phyloP scores from a whole-genome alignment of 2,329 filamentous ascomycete genomes.

The Trichoderma breve region DNA sequence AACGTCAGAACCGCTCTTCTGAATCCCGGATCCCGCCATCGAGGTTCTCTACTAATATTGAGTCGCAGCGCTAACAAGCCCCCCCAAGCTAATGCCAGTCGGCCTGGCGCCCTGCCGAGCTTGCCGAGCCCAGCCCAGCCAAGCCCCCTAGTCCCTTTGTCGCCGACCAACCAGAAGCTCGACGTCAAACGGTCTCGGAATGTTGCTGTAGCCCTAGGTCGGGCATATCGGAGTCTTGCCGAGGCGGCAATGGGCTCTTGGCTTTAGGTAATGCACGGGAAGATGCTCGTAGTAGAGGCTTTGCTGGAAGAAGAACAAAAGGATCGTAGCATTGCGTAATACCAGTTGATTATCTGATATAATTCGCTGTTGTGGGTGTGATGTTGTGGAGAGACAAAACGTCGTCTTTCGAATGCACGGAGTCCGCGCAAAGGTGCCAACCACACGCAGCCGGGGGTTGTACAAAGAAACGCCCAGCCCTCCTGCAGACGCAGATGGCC shows the following conservation, averaged over 20 bases:
- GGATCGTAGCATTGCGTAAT: neutral
- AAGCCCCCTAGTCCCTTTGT: neutral
- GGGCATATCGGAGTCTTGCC: constrained; percentile 4
- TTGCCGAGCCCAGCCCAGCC: constrained; percentile 7
- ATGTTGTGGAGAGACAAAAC: neutral
- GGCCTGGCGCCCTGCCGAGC: constrained; percentile 14
- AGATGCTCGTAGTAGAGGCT: neutral
- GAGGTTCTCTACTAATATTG: neutral
- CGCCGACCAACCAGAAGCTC: neutral
- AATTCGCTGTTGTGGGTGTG: neutral
- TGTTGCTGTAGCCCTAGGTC: neutral
- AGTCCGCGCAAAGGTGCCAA: neutral
- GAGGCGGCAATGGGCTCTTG: neutral
- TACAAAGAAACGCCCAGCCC: neutral
- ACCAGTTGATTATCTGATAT: neutral
- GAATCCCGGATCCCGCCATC: neutral
- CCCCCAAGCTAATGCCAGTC: neutral
- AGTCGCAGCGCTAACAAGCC: neutral
- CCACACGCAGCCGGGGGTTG: neutral
- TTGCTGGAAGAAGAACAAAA: neutral
- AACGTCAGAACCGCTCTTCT: neutral
- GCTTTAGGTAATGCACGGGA: neutral
- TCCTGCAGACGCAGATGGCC: neutral
- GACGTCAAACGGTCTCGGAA: neutral
- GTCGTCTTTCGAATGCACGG: neutral